Evolutionary conservation across 2,329 filamentous ascomycete genomes (phyloP).

Genomic region (Cordyceps cicadae): DNA sequence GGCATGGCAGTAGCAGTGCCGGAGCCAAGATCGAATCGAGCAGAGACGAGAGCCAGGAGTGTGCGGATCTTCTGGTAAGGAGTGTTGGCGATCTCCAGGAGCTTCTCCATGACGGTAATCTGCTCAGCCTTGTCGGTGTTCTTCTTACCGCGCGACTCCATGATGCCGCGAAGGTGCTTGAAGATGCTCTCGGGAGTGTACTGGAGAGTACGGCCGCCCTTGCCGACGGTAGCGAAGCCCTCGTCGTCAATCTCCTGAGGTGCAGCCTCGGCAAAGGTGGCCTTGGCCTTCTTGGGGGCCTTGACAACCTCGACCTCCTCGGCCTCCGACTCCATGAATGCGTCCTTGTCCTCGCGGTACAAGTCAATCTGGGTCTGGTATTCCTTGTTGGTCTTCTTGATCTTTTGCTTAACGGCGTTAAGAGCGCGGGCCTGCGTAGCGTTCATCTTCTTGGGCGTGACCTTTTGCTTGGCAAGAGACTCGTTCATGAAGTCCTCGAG

Average conservation of each 20-base stretch:
- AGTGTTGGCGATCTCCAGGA: constrained; percentile 77
- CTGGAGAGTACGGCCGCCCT: constrained; percentile 77
- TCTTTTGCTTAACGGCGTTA: constrained; percentile 95
- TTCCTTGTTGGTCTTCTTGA: constrained; percentile 98
- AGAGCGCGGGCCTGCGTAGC: constrained; percentile 87
- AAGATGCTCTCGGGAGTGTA: constrained; percentile 98
- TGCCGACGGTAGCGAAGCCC: constrained; percentile 82
- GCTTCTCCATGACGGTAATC: constrained; percentile 95
- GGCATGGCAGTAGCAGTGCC: constrained; percentile 76
- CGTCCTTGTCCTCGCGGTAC: constrained; percentile 78
- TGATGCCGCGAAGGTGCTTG: constrained; percentile 86
- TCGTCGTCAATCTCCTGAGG: constrained; percentile 62
- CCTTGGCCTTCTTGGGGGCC: constrained; percentile 38
- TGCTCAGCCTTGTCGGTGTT: constrained; percentile 94
- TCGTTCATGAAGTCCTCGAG: constrained; percentile 93
- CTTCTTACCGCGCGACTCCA: constrained; percentile 97
- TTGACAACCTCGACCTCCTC: constrained; percentile 45
- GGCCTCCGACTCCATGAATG: constrained; percentile 79
- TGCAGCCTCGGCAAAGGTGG: constrained; percentile 36
- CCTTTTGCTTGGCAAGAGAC: constrained; percentile 90
- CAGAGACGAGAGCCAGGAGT: constrained; percentile 82
- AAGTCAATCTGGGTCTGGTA: constrained; percentile 79
- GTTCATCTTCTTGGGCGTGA: constrained; percentile 97
- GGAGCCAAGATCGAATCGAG: constrained; percentile 84
- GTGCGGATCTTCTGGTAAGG: constrained; percentile 94